Evolutionary conservation across 2,329 filamentous ascomycete genomes (phyloP).

Genomic region (Trichoderma pleuroti): DNA sequence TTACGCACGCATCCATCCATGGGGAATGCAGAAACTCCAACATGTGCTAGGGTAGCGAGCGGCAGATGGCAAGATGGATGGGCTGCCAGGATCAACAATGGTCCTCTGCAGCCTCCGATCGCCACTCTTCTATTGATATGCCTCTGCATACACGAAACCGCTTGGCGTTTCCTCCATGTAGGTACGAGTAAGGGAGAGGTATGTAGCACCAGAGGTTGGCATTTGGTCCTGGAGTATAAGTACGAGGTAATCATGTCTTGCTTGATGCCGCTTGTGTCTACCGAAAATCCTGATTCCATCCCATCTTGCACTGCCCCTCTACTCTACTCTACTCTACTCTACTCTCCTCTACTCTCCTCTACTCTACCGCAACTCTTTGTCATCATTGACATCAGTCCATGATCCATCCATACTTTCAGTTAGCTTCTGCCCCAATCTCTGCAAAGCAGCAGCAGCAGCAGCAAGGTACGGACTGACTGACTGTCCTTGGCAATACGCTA

Average conservation of each 20-base stretch:
- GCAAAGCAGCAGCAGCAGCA: background rate
- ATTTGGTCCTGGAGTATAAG: background rate
- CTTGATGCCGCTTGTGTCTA: background rate
- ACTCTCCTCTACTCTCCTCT: background rate
- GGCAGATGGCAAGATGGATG: background rate
- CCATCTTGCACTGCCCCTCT: background rate
- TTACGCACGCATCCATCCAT: background rate
- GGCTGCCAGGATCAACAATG: background rate
- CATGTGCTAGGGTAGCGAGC: background rate
- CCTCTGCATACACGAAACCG: background rate
- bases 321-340: background rate
- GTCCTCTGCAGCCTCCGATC: background rate
- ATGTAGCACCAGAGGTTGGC: background rate
- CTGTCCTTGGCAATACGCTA: background rate
- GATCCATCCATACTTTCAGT: background rate
- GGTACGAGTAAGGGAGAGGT: background rate
- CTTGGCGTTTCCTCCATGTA: background rate
- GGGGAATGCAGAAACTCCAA: background rate
- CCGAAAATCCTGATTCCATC: background rate
- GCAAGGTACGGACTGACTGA: too few species aligned
- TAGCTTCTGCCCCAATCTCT: background rate
- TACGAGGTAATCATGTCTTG: background rate
- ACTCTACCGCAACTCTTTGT: background rate
- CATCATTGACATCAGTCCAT: background rate
- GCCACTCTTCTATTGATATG: background rate